Evolutionary conservation across 805 yeast genomes (phyloP).

Genomic region (Debaryomyces maramus): DNA sequence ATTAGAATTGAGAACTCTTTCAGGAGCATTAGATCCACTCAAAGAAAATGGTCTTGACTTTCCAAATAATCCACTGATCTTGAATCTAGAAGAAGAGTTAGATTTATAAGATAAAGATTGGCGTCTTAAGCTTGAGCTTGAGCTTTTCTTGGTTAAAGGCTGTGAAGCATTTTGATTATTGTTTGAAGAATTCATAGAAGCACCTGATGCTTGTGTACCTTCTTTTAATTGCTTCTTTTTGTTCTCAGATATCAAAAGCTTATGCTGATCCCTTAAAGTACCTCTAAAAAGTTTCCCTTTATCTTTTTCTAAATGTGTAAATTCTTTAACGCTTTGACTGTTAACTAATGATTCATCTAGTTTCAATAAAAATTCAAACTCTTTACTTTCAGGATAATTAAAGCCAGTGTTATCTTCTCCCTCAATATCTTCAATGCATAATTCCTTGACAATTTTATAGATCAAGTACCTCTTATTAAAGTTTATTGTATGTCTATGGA

Average conservation of each 20-base stretch:
- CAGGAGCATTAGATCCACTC: conserved; percentile 36
- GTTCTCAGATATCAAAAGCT: conserved; percentile 30
- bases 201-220: conserved; percentile 8
- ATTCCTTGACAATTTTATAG: conserved; percentile 39
- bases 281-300: conserved; percentile 28
- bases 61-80: conserved; percentile 56
- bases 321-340: conserved; percentile 38
- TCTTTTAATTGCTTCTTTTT: conserved; percentile 29
- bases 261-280: conserved; percentile 33
- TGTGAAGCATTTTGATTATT: conserved; percentile 3
- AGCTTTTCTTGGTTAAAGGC: conserved; percentile 27
- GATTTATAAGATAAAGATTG: conserved; percentile 43
- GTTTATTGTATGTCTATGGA: conserved; percentile 68
- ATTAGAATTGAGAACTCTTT: conserved; percentile 46
- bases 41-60: conserved; percentile 64
- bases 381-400: conserved; percentile 34
- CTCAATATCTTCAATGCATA: conserved; percentile 37
- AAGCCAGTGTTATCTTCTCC: conserved; percentile 19
- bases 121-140: conserved; percentile 31
- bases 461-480: conserved; percentile 67
- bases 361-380: conserved; percentile 54
- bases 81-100: conserved; percentile 42
- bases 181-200: conserved; percentile 1
- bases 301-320: conserved; percentile 24
- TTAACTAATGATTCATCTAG: conserved; percentile 39